Evolutionary conservation across 169 alveolate genomes (phyloP).

Genomic region (Pseudocohnilembus persalinus): DNA sequence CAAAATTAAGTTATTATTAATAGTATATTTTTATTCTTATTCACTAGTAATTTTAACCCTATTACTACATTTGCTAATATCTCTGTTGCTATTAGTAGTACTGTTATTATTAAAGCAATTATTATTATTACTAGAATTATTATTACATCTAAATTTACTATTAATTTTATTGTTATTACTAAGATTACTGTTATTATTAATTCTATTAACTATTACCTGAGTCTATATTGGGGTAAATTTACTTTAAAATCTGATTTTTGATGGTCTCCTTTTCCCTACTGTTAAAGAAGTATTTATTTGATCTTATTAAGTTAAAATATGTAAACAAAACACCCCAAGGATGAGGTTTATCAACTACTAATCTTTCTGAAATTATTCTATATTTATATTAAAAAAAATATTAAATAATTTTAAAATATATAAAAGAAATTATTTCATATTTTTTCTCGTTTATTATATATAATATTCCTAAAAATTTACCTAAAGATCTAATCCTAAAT

Average conservation of each 20-base stretch:
- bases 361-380: slow-evolving; percentile 90
- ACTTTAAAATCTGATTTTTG: not conserved
- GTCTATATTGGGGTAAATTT: not conserved
- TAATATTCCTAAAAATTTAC: slow-evolving; percentile 7
- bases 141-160: too few relatives aligned
- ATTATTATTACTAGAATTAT: too few relatives aligned
- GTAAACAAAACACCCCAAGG: slow-evolving; percentile 98
- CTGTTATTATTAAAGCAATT: too few relatives aligned
- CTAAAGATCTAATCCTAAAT: slow-evolving; percentile 92
- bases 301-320: slow-evolving; percentile 92
- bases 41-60: too few relatives aligned
- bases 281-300: slow-evolving; percentile 85
- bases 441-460: too few relatives aligned
- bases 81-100: too few relatives aligned
- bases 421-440: too few relatives aligned
- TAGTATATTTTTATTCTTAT: too few relatives aligned
- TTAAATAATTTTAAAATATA: too few relatives aligned
- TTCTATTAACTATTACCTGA: not conserved
- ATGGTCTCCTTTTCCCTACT: slow-evolving; percentile 72
- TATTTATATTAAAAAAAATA: not conserved
- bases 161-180: not conserved
- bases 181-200: not conserved
- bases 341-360: slow-evolving; percentile 92
- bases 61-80: too few relatives aligned
- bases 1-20: too few relatives aligned